These are phyloP conservation scores for Panaeolus cyanescens DNA, from an alignment of 768 basidiomycete genomes.

Conservation along the genomic window DNA sequence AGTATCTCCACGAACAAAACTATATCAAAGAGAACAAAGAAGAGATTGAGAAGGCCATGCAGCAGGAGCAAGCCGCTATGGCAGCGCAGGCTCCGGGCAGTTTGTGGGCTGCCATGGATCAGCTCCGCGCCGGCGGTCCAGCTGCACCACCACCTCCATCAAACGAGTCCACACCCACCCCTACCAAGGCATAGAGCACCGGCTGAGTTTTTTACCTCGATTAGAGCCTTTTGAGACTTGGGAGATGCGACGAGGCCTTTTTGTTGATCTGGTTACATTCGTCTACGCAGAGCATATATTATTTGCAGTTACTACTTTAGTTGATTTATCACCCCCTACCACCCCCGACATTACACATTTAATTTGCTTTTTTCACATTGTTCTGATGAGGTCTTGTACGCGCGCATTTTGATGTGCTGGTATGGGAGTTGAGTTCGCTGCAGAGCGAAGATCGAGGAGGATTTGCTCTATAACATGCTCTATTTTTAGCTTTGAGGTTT, in stretches of 20 bases:
- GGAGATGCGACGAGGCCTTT: neutral
- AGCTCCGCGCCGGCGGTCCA: conserved; percentile 18
- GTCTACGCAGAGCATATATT: neutral
- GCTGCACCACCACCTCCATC: conserved; percentile 4
- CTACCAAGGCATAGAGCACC: neutral
- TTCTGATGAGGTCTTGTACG: neutral
- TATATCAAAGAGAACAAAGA: conserved; percentile 48
- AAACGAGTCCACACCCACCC: neutral
- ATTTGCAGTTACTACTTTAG: neutral
- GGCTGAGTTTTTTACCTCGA: neutral
- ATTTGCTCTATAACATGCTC: too few relatives aligned
- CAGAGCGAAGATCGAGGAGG: too few relatives aligned
- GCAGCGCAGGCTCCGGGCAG: conserved; percentile 45
- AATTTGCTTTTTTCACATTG: neutral
- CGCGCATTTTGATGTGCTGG: too few relatives aligned
- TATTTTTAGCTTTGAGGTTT: too few relatives aligned
- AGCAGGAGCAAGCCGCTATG: conserved; percentile 38
- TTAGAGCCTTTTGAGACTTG: neutral
- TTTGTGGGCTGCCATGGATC: conserved; percentile 50
- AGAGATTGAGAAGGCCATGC: conserved; percentile 40
- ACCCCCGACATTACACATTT: neutral
- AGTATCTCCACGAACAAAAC: conserved; percentile 51
- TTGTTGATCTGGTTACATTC: neutral
- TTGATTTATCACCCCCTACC: neutral
- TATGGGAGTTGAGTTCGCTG: too few relatives aligned